Base-by-base conservation (phyloP, 1,284 basidiomycete species). In the Porogramme epimiltina region DNA sequence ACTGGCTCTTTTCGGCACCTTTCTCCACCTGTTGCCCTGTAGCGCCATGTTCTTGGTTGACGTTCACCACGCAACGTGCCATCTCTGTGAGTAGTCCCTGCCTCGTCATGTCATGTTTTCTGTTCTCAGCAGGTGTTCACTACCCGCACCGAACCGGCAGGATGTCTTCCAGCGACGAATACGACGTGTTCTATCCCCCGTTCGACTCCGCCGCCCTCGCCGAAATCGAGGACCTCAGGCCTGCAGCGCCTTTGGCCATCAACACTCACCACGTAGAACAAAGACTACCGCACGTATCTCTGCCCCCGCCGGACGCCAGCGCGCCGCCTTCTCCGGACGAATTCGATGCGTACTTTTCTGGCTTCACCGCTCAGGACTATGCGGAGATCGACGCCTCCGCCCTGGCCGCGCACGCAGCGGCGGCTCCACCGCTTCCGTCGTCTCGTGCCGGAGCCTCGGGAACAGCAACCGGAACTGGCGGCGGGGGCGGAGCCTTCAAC, bases 321-420 rank as follows among this genome's bases (percentile, higher is more conserved):
- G 18, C 42, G 3, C 51, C 41, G 5, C 51, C 51, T 9, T 45
- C 54, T 6, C 26, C 42, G 22, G 68, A 69, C 55, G 69, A 70
- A 50, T 70, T 56, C 56, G 76, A 75, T 38, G 69, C 71, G 50
- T 79, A 81, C 61, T 64, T 81, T 51, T 73, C 79, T 1, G 79
- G 79, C 47, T 81, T 87, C 57, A 82, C 83, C 2, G 73, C 75
- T 24, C 75, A 81, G 26, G 84, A 89, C 37, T 73, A 87, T 40
- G 72, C 68, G 4, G 59, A 66, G 31, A 72, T 87, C 54, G 86
- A 88, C 59, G 70, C 69, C 38, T 36, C 59, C 31, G 58, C 63
- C 22, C 55, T 69, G 26, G 51, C 68, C 62, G 22, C 55, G 5
- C 10, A 16, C n/a, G 34, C 69, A 24, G 51, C 67, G 71, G 23